Percentiles rank a stretch among this genome's conserved stretches.
These are phyloP conservation scores for Clonostachys solani DNA, from an alignment of 2,329 filamentous ascomycete genomes.

Conservation along the genomic window DNA sequence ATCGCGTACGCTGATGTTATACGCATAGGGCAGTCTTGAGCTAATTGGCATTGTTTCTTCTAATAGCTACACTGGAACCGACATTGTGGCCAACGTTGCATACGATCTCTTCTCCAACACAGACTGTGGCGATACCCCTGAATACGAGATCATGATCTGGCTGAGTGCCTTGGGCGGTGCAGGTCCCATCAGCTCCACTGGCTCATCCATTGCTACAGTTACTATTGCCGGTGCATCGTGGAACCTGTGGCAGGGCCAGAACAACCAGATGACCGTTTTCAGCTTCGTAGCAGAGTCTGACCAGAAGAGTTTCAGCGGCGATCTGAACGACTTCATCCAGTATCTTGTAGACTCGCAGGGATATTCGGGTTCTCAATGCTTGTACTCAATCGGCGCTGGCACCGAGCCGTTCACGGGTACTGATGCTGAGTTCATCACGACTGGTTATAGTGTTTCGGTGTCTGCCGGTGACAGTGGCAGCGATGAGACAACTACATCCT, in stretches of 20 bases:
- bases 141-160: conserved; percentile 66
- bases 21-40: conserved; percentile 20
- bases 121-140: conserved; percentile 21
- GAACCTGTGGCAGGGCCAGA: conserved; percentile 53
- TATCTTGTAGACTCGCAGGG: conserved; percentile 47
- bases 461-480: too few species aligned
- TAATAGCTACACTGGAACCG: conserved; percentile 20
- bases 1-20: conserved; percentile 8
- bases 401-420: conserved; percentile 52
- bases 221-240: conserved; percentile 41
- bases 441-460: too few species aligned
- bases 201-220: conserved; percentile 42
- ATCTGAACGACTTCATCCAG: conserved; percentile 51
- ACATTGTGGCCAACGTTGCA: conserved; percentile 48
- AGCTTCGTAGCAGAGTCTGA: conserved; percentile 35
- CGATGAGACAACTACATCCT: too few species aligned
- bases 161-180: conserved; percentile 39
- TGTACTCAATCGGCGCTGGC: conserved; percentile 48
- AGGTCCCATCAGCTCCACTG: conserved; percentile 31
- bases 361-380: conserved; percentile 41
- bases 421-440: conserved; percentile 18
- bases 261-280: conserved; percentile 57
- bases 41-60: not conserved
- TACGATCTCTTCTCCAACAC: conserved; percentile 58
- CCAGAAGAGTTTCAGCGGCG: conserved; percentile 34